Percentiles rank a stretch among this genome's conserved stretches.
These are phyloP conservation scores for Pneumocystis sp. DNA, from an alignment of 1,139 yeast genomes.

Conservation along the genomic window DNA sequence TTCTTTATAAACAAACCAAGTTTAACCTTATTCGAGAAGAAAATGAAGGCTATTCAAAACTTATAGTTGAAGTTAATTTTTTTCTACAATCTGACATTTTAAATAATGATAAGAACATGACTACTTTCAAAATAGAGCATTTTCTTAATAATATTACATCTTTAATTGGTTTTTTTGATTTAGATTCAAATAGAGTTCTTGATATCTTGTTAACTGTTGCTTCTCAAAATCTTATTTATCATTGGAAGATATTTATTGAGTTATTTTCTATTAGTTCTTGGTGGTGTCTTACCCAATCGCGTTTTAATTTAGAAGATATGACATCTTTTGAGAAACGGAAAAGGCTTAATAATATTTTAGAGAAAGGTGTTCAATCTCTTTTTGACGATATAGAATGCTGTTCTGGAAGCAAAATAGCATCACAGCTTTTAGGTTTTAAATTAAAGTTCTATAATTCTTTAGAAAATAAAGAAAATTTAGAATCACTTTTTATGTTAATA, in stretches of 20 bases:
- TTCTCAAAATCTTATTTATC: slow-evolving; percentile 31
- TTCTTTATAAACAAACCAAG: slow-evolving; percentile 51
- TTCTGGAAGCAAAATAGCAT: slow-evolving; percentile 50
- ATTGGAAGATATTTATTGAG: slow-evolving; percentile 33
- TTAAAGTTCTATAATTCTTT: slow-evolving; percentile 24
- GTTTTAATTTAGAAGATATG: slow-evolving; percentile 4
- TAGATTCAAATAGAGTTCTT: slow-evolving; percentile 63
- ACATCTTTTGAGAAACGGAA: background rate
- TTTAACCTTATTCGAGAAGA: slow-evolving; percentile 68
- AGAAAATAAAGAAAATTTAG: slow-evolving; percentile 28
- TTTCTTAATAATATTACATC: slow-evolving; percentile 37
- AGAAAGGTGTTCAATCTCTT: slow-evolving; percentile 19
- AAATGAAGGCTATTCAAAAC: slow-evolving; percentile 63
- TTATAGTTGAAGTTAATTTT: slow-evolving; percentile 36
- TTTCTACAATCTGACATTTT: background rate
- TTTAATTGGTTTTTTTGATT: slow-evolving; percentile 58
- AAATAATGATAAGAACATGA: slow-evolving; percentile 14
- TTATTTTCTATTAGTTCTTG: slow-evolving; percentile 42
- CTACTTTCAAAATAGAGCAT: slow-evolving; percentile 25
- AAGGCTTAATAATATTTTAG: slow-evolving; percentile 13
- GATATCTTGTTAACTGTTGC: slow-evolving; percentile 45
- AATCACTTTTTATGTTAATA: slow-evolving; percentile 32
- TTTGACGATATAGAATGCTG: slow-evolving; percentile 2
- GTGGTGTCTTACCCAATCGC: slow-evolving; percentile 35
- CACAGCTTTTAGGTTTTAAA: slow-evolving; percentile 46